Conservation (phyloP, 1,284 basidiomycete species). For the Trametes hirsuta region DNA sequence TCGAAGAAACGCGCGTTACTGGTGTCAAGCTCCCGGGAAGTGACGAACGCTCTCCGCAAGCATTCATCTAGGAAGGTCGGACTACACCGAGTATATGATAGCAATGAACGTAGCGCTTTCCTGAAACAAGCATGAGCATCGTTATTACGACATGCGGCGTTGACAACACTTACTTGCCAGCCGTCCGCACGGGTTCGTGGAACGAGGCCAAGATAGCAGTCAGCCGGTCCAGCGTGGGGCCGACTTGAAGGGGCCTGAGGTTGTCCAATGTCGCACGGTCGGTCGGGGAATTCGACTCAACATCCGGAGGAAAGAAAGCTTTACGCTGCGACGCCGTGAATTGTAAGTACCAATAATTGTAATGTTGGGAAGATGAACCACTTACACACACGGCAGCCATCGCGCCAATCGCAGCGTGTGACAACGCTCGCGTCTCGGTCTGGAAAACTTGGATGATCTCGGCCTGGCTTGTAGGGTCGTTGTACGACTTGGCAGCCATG, state of each 20-base stretch:
- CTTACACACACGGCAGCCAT: conserved; percentile 87
- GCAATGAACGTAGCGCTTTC: conserved; percentile 78
- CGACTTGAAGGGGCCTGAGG: conserved; percentile 55
- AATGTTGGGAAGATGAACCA: neutral
- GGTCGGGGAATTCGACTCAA: conserved; percentile 61
- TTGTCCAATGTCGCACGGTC: conserved; percentile 51
- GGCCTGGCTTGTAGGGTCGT: conserved; percentile 48
- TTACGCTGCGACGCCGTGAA: conserved; percentile 52
- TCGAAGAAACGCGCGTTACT: conserved; percentile 77
- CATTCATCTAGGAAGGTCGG: conserved; percentile 70
- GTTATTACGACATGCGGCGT: too few species aligned
- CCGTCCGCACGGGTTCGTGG: conserved; percentile 50
- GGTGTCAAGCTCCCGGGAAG: conserved; percentile 53
- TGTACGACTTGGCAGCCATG: conserved; percentile 59
- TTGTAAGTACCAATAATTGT: conserved; percentile 4
- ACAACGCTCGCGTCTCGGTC: conserved; percentile 73
- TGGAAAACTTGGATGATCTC: conserved; percentile 72
- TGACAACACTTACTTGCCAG: conserved; percentile 61
- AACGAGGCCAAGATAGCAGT: conserved; percentile 68
- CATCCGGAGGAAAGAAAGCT: conserved; percentile 71
- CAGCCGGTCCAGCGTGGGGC: conserved; percentile 62
- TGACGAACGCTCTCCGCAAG: conserved; percentile 74
- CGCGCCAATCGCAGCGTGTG: conserved; percentile 80
- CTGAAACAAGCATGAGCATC: conserved; percentile 41
- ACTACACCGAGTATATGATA: conserved; percentile 65